phyloP scores from a whole-genome alignment of 2,329 filamentous ascomycete species.

The Sporothrix luriei region DNA sequence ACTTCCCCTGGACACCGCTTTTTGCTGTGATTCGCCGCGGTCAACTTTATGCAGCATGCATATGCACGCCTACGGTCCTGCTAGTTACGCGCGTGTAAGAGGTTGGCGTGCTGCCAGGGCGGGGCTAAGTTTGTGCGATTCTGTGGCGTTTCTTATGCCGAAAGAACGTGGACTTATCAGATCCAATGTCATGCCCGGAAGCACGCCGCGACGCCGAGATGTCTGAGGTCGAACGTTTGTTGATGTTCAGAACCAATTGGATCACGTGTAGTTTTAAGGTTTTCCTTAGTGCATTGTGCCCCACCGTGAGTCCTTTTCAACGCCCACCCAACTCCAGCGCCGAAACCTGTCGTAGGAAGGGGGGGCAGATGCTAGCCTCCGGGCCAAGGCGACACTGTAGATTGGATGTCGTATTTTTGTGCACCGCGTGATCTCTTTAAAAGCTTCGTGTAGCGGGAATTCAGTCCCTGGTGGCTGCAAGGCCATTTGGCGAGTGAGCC shows the following conservation, averaged over 20 bases:
- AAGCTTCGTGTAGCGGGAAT: slow-evolving; percentile 2
- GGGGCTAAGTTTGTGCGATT: not conserved
- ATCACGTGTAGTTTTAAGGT: not conserved
- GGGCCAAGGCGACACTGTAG: slow-evolving; percentile 14
- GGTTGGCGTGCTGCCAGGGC: not conserved
- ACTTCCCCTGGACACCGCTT: slow-evolving; percentile 15
- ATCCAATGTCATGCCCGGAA: not conserved
- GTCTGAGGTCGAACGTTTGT: not conserved
- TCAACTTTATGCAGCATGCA: slow-evolving; percentile 20
- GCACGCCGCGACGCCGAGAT: not conserved
- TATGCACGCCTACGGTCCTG: slow-evolving; percentile 16
- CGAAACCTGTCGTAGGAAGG: slow-evolving; percentile 20
- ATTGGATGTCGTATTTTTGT: slow-evolving; percentile 1
- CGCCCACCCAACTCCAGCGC: not conserved
- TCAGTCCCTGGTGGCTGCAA: slow-evolving; percentile 17
- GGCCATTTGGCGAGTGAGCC: not conserved
- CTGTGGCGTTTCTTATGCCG: not conserved
- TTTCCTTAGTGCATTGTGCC: not conserved
- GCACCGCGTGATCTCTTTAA: slow-evolving; percentile 3
- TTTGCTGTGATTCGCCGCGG: slow-evolving; percentile 18
- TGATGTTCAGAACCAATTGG: not conserved
- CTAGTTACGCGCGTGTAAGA: slow-evolving; percentile 13
- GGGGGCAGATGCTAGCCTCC: not conserved
- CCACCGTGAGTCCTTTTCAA: not conserved
- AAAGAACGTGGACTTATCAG: not conserved